Evolutionary conservation across 306 rosid species (phyloP), one percentile per base, ranked within the genome.

Genomic region (Quercus mongolica): DNA sequence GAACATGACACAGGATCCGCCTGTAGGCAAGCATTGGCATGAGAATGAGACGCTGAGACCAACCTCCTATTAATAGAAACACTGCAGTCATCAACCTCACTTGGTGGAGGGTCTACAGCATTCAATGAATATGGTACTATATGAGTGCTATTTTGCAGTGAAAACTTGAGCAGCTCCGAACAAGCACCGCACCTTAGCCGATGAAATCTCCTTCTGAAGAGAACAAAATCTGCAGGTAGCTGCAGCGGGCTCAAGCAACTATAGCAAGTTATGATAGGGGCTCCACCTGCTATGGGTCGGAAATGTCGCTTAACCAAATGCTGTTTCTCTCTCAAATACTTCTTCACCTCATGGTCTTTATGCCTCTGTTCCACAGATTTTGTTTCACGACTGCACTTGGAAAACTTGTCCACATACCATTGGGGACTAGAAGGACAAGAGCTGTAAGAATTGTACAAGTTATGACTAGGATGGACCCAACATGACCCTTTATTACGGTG

Each of bases 271-370:
- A 93, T 44, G 74, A 96, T 80, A 76, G 99, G 99, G 57, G 99
- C 93, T 51, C 91, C 99, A 71, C 98, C 94, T 6, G 97, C 94
- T 20, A 93, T 80, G 3, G 99, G 98, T 77, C 83, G 85, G 65
- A 86, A 89, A 86, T 90, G 93, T 63, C 87, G 81, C 88, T 89
- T 93, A n/a, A 74, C 83, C 74, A 77, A 54, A 79, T 57, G 84
- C 18, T 63, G 83, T 81, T 83, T 85, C 86, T 88, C 93, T 75
- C 90, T 79, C 55, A 30, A 69, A 76, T 83, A 78, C 81, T 74
- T 88, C 81, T 82, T 87, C 78, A 75, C 57, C 69, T 80, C 89
- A 6, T 69, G 80, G 78, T 74, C 81, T 76, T 73, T 80, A 63
- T 71, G 85, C 73, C 88, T 86, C 79, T 61, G 90, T 79, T 79